These are phyloP conservation scores for Arabis hirsuta DNA, from an alignment of 345 rosid species.

Conservation along the genomic window DNA sequence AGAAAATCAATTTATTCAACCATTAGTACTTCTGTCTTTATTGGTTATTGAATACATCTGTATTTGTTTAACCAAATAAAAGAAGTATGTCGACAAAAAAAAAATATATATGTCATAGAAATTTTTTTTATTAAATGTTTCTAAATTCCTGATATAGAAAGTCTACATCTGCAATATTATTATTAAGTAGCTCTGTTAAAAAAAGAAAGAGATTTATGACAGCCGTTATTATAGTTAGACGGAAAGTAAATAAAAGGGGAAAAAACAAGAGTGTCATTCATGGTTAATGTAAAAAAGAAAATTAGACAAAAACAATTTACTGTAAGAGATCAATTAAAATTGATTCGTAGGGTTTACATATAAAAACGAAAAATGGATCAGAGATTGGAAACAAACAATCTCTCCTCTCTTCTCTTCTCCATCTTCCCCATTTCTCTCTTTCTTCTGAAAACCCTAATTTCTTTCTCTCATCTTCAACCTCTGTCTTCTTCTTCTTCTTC, in stretches of 20 bases:
- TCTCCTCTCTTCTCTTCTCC: slow-evolving; percentile 18
- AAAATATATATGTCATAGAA: no score
- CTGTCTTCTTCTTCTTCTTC: slow-evolving; percentile 5
- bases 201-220: slow-evolving; percentile 26
- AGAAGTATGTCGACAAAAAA: no score
- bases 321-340: slow-evolving; percentile 17
- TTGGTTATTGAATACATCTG: no score
- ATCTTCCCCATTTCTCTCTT: slow-evolving; percentile 24
- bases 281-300: not conserved
- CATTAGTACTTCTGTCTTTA: no score
- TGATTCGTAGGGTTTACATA: slow-evolving; percentile 43
- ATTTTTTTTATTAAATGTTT: not conserved
- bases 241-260: slow-evolving; percentile 28
- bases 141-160: not conserved
- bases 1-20: no score
- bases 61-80: no score
- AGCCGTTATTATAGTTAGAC: slow-evolving; percentile 40
- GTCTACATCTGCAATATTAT: not conserved
- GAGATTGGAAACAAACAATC: slow-evolving; percentile 34
- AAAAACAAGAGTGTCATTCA: no score
- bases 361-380: slow-evolving; percentile 40
- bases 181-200: slow-evolving; percentile 1
- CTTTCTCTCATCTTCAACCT: slow-evolving; percentile 10
- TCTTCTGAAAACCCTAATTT: slow-evolving; percentile 43
- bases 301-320: not conserved